These are phyloP conservation scores for Botrytis deweyae DNA, from an alignment of 2,329 filamentous ascomycete species.

Conservation along the genomic window DNA sequence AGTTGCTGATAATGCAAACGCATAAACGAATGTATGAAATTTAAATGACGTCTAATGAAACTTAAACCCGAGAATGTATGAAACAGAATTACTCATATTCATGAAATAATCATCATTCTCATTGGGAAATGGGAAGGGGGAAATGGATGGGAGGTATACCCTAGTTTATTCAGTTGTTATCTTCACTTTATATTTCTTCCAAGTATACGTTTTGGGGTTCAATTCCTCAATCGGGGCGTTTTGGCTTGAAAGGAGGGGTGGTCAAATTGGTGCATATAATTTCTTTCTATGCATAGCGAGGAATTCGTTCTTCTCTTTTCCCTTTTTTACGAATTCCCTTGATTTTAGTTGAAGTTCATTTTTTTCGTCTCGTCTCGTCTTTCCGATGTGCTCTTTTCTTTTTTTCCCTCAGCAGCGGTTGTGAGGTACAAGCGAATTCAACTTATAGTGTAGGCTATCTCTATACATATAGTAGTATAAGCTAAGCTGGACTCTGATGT, in stretches of 20 bases:
- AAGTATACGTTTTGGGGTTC: not conserved
- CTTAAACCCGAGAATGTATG: conserved; percentile 3
- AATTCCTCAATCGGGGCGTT: conserved; percentile 9
- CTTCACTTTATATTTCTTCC: conserved; percentile 5
- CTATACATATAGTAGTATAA: conserved; percentile 3
- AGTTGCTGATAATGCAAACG: conserved; percentile 10
- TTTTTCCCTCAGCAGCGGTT: not conserved
- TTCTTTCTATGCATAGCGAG: conserved; percentile 23
- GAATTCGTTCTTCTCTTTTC: conserved; percentile 22
- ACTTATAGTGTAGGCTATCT: not conserved
- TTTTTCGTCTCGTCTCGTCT: not conserved
- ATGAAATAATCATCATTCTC: not conserved
- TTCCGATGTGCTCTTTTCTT: not conserved
- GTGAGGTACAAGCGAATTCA: not conserved
- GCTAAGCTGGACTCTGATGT: not conserved
- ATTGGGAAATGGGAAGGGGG: conserved; percentile 23
- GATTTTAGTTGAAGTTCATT: not conserved
- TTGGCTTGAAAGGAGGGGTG: not conserved
- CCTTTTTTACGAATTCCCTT: not conserved
- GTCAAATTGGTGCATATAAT: conserved; percentile 2
- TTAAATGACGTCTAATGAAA: conserved; percentile 20
- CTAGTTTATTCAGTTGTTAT: conserved; percentile 8
- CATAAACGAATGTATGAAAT: conserved; percentile 16
- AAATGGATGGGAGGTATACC: conserved; percentile 14
- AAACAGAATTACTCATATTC: not conserved